Base-by-base conservation (phyloP, 495 filamentous ascomycete species). In the Annulohypoxylon stygium region DNA sequence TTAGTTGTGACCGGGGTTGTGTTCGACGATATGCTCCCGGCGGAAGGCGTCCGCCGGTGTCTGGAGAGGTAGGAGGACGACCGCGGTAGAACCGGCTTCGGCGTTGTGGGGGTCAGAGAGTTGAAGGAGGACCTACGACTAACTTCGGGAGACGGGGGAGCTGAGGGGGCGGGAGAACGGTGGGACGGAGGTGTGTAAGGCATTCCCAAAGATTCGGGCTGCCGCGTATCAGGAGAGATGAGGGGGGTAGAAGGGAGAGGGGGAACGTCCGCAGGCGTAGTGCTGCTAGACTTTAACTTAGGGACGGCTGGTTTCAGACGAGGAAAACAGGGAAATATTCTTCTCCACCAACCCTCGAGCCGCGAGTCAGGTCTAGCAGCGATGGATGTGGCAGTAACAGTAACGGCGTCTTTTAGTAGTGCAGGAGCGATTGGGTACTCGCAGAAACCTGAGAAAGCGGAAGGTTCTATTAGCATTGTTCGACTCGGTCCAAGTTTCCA, bases 161-260 rank as follows among this genome's bases (percentile, higher is more conserved):
- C 85, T 57, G 92, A 91, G 69, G 91, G 88, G 78, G 90, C 87
- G 84, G 93, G 93, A 77, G 93, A 94, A 84, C 88, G 85, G 85
- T 91, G 91, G 76, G 89, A 87, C 59, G 94, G 94, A 71, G 94
- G 93, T 81, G 94, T 97, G 87, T 97, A 97, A 85, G 94, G 94
- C 94, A 97, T 97, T 86, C 82, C 79, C 75, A 77, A 62, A 12
- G 68, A 69, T 74, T 25, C 80, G 82, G 78, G 74, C 72, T 77
- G 73, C 71, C 69, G 69, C 69, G 68, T 58, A 57, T 70, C 72
- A 73, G 64, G 74, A 43, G 45, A 74, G 43, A 61, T 65, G 54
- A 65, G 54, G 58, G 70, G 54, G 36, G 67, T 70, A 36, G 68
- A 69, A 67, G 59, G 54, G 61, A 61, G 47, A 61, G 64, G 47